These are phyloP conservation scores for Moesziomyces globuligerus DNA, from an alignment of 1,284 basidiomycete genomes.

Conservation along the genomic window DNA sequence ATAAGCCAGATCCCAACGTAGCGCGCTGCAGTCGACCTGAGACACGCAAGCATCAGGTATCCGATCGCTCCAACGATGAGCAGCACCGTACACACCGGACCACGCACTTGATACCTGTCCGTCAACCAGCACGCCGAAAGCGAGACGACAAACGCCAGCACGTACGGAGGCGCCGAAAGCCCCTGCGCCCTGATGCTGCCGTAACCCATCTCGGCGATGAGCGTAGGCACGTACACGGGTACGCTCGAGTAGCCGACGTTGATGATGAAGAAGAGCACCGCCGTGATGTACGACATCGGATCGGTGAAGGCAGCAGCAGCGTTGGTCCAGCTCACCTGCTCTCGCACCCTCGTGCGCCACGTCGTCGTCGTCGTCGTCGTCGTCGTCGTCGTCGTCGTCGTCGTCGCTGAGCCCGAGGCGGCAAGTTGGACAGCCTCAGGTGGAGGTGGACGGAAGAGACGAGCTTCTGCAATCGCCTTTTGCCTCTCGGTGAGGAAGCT, in stretches of 20 bases:
- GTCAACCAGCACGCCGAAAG: conserved; percentile 32
- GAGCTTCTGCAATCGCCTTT: conserved; percentile 51
- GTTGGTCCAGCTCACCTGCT: conserved; percentile 27
- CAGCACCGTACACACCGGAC: conserved; percentile 49
- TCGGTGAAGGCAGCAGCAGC: conserved; percentile 47
- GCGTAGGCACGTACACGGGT: conserved; percentile 63
- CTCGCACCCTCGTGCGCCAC: conserved; percentile 3
- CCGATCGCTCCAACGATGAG: conserved; percentile 48
- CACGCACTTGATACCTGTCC: conserved; percentile 51
- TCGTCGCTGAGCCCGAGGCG: not conserved
- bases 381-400: not conserved
- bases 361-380: not conserved
- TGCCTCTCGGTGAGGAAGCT: conserved; percentile 55
- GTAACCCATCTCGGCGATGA: conserved; percentile 60
- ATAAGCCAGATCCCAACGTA: conserved; percentile 55
- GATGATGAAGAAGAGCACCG: conserved; percentile 55
- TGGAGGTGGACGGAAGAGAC: conserved; percentile 45
- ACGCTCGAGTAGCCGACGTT: conserved; percentile 61
- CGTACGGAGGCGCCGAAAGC: conserved; percentile 54
- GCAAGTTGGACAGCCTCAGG: conserved; percentile 3
- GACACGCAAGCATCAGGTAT: conserved; percentile 58
- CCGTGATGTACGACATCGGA: conserved; percentile 52
- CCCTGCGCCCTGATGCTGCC: conserved; percentile 52
- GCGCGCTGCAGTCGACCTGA: conserved; percentile 28
- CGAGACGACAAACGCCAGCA: conserved; percentile 55